phyloP scores from a whole-genome alignment of 495 filamentous ascomycete genomes.

The Neohortaea acidophila region DNA sequence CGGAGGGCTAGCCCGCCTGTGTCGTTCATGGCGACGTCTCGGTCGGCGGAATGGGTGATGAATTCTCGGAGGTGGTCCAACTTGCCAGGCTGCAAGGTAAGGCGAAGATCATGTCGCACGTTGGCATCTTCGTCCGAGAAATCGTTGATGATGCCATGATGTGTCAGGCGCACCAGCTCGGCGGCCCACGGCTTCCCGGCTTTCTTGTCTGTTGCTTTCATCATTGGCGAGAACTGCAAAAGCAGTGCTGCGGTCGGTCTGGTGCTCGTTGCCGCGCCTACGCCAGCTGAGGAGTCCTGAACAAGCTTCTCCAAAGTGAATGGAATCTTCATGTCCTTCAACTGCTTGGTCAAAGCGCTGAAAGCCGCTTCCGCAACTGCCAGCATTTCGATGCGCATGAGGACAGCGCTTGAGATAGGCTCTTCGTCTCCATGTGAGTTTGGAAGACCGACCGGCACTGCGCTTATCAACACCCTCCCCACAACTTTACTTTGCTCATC shows the following conservation, averaged over 20 bases:
- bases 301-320: slow-evolving; percentile 1
- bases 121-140: background rate
- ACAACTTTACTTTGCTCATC: background rate
- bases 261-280: background rate
- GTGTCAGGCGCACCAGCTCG: slow-evolving; percentile 6
- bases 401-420: background rate
- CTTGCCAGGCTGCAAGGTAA: slow-evolving; percentile 3
- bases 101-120: slow-evolving; percentile 11
- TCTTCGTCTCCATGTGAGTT: background rate
- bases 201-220: slow-evolving; percentile 1
- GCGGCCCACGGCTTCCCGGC: slow-evolving; percentile 6
- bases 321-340: slow-evolving; percentile 1
- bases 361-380: slow-evolving; percentile 8
- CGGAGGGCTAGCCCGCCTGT: slow-evolving; percentile 44
- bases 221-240: slow-evolving; percentile 9
- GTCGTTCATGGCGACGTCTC: slow-evolving; percentile 44
- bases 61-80: slow-evolving; percentile 7
- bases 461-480: background rate
- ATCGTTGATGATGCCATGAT: slow-evolving; percentile 8
- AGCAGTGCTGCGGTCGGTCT: slow-evolving; percentile 1
- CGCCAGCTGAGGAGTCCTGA: background rate
- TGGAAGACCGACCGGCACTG: background rate
- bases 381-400: slow-evolving; percentile 5
- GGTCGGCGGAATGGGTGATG: slow-evolving; percentile 28
- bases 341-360: slow-evolving; percentile 4